Conservation (phyloP, 257 asterid species). For the Striga asiatica region DNA sequence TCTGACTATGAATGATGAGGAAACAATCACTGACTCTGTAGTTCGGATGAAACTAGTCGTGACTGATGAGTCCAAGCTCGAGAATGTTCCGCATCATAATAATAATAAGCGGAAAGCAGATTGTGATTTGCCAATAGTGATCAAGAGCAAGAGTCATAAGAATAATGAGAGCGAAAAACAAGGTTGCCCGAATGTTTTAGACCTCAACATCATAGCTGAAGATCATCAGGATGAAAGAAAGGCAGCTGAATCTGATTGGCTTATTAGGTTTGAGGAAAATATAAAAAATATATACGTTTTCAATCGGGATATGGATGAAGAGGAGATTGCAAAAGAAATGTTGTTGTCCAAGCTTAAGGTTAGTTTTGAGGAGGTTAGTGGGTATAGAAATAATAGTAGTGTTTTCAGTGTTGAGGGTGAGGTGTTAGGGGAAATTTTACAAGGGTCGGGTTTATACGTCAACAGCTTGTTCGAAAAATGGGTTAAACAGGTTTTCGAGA, state of each 20-base stretch:
- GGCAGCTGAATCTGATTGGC: slow-evolving; percentile 3
- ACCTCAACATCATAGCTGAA: slow-evolving; percentile 45
- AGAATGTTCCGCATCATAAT: no score
- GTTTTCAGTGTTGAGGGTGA: slow-evolving; percentile 29
- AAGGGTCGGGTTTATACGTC: slow-evolving; percentile 40
- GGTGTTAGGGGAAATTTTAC: slow-evolving; percentile 30
- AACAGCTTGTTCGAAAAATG: slow-evolving; percentile 46
- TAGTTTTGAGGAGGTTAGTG: slow-evolving; percentile 20
- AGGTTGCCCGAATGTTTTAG: slow-evolving; percentile 28
- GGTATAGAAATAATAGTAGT: slow-evolving; percentile 9
- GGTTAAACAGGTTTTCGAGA: slow-evolving; percentile 41
- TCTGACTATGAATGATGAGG: slow-evolving; percentile 28
- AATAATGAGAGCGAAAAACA: slow-evolving; percentile 16
- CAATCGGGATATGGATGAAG: slow-evolving; percentile 21
- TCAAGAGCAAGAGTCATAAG: slow-evolving; percentile 26
- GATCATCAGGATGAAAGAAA: slow-evolving; percentile 29
- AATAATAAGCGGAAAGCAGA: slow-evolving; percentile 39
- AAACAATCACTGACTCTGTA: slow-evolving; percentile 14
- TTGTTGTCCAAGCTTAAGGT: slow-evolving; percentile 29
- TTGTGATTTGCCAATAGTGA: slow-evolving; percentile 31
- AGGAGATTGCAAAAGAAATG: slow-evolving; percentile 26
- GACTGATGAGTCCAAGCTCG: no score
- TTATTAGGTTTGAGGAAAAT: slow-evolving; percentile 24
- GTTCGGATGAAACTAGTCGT: slow-evolving; percentile 36
- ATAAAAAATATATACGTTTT: slow-evolving; percentile 35